Base-by-base conservation (phyloP, 345 rosid species). In the Linum tenue region DNA sequence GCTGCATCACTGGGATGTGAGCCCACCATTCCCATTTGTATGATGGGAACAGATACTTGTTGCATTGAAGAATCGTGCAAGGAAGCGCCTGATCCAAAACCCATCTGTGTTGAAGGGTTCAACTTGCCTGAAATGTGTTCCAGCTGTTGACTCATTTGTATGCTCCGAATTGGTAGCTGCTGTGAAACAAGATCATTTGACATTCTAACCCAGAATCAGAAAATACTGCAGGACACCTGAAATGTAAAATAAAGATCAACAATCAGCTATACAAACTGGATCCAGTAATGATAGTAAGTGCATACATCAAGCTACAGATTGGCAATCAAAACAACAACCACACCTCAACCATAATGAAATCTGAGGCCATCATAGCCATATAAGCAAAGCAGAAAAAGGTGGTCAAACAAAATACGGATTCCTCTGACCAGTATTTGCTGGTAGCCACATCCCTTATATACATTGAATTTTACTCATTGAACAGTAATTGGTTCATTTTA, bases 131-230 rank as follows among this genome's bases (percentile, higher is more conserved):
- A 60, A 59, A 68, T 67, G 39, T 78, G 67, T 70, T 83, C 86
- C 70, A 81, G 70, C 71, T 77, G 31, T 22, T 22, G 78, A 74
- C 75, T 70, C 77, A 78, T 70, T 59, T 81, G 74, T 68, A 64
- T 65, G 63, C 79, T 72, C 59, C 74, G 76, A 42, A 78, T 68
- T 2, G 81, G 57, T 43, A 82, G 62, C 38, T 74, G 76, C 67
- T 85, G 83, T 31, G 84, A 76, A 10, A 78, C 80, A 41, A 88
- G 76, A 78, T 84, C 66, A 69, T 83, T 77, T 22, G 84, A 75
- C 91, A 88, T 82, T 48, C 60, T 70, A 75, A 63, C 64, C 51
- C 55, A 39, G 56, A 75, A 72, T 43, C 69, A 63, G 12, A 51
- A 64, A 71, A 41, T 62, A 64, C 56, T 60, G 17, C 39, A 68